phyloP scores from a whole-genome alignment of 2,329 filamentous ascomycete species.

The Escovopsis sp. region DNA sequence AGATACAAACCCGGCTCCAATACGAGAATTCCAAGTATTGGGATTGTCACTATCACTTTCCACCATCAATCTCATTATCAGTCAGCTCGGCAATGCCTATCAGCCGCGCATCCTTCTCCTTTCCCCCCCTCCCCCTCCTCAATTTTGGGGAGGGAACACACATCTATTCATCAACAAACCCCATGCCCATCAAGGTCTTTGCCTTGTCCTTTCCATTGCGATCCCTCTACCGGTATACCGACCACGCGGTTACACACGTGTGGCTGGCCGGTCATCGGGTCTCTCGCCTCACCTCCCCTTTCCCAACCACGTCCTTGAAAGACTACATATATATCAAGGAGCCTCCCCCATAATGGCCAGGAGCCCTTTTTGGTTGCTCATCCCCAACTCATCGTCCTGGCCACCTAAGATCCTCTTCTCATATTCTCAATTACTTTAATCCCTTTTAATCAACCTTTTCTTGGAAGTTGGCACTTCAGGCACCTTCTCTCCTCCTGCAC shows the following conservation, averaged over 20 bases:
- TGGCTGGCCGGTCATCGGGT: neutral
- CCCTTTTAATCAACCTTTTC: neutral
- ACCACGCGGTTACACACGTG: neutral
- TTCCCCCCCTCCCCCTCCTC: neutral
- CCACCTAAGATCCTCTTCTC: neutral
- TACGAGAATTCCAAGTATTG: too few species aligned
- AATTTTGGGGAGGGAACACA: neutral
- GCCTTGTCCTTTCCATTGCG: too few species aligned
- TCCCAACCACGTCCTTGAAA: neutral
- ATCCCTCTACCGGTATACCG: too few species aligned
- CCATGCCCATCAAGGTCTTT: neutral
- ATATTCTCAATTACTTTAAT: neutral
- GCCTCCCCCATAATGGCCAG: neutral
- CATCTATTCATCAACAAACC: too few species aligned
- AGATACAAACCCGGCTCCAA: neutral
- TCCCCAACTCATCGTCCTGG: neutral
- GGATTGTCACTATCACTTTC: too few species aligned
- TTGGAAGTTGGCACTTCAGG: too few species aligned
- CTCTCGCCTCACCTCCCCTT: neutral
- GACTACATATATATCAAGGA: neutral
- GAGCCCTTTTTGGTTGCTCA: neutral
- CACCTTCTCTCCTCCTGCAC: neutral
- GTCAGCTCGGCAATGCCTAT: neutral
- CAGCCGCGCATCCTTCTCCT: conserved; percentile 1
- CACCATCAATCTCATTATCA: too few species aligned